Conservation (phyloP, 139 green algal species). For the Chlamydomonas sp. region DNA sequence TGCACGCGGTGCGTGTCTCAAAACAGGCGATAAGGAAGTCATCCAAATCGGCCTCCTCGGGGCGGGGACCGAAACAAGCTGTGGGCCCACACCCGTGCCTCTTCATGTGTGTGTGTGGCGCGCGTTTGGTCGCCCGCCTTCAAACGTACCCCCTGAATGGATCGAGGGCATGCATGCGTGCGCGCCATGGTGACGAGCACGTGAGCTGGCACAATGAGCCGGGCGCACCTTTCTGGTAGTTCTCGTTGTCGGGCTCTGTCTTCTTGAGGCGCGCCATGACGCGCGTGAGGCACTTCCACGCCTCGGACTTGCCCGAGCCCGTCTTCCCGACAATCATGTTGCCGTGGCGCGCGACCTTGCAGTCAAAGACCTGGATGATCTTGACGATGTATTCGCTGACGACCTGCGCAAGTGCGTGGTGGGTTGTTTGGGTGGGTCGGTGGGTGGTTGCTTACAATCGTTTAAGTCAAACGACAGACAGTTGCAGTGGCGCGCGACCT, state of each 20-base stretch:
- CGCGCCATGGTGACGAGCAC: too few species aligned
- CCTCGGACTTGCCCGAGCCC: slow-evolving; percentile 69
- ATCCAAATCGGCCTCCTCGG: too few species aligned
- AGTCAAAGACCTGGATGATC: slow-evolving; percentile 88
- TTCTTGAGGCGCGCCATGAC: slow-evolving; percentile 58
- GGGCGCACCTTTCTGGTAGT: slow-evolving; percentile 61
- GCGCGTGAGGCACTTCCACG: slow-evolving; percentile 66
- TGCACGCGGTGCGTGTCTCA: too few species aligned
- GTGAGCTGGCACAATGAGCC: slow-evolving; percentile 13
- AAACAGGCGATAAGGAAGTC: too few species aligned
- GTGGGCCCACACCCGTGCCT: too few species aligned
- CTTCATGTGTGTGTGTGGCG: too few species aligned
- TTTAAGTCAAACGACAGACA: too few species aligned
- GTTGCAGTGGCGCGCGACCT: slow-evolving; percentile 81
- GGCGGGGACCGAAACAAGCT: too few species aligned
- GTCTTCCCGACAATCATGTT: slow-evolving; percentile 90
- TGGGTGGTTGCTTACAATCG: too few species aligned
- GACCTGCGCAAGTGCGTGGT: slow-evolving; percentile 41
- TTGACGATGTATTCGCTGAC: slow-evolving; percentile 74
- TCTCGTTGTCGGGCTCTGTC: slow-evolving; percentile 51
- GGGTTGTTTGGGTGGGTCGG: too few species aligned
- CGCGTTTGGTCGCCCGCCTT: too few species aligned
- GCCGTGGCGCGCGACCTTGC: slow-evolving; percentile 80
- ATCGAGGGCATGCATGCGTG: not conserved
- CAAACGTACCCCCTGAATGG: not conserved